These are phyloP conservation scores for Bidens hawaiensis DNA, from an alignment of 140 eudicot genomes.

Conservation along the genomic window DNA sequence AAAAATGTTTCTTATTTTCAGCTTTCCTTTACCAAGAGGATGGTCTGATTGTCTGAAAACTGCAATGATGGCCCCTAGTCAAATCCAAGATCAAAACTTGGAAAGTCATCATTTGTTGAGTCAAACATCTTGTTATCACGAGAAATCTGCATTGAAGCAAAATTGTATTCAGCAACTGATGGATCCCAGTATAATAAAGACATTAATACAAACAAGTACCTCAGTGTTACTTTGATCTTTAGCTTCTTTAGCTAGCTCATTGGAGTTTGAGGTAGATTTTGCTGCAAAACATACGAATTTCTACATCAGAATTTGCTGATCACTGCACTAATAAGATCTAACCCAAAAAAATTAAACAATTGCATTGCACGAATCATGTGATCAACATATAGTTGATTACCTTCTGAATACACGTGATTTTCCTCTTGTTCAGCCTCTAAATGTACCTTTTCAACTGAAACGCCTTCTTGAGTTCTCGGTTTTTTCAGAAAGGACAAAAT, in stretches of 20 bases:
- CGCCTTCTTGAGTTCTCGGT: conserved; percentile 31
- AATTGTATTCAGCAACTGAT: neutral
- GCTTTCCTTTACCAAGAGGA: neutral
- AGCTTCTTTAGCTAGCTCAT: conserved; percentile 21
- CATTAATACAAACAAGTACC: conserved; percentile 30
- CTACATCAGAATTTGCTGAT: conserved; percentile 5
- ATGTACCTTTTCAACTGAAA: conserved; percentile 21
- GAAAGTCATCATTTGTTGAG: conserved; percentile 36
- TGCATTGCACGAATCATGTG: neutral
- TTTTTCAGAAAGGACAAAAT: conserved; percentile 62
- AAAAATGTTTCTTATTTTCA: neutral
- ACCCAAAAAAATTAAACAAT: neutral
- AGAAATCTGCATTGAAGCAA: conserved; percentile 21
- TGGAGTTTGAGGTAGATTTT: conserved; percentile 22
- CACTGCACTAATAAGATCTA: neutral
- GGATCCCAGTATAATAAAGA: neutral
- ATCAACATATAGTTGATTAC: conserved; percentile 23
- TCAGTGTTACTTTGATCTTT: conserved; percentile 21
- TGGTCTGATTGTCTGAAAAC: conserved; percentile 9
- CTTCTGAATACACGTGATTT: conserved; percentile 23
- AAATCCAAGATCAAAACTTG: conserved; percentile 89
- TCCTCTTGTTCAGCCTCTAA: conserved; percentile 31
- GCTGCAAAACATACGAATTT: conserved; percentile 26
- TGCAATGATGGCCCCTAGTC: conserved; percentile 23
- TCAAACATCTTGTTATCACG: conserved; percentile 20